A percentile compares a stretch with the other conserved stretches of the same genome.
These are phyloP conservation scores for Penicillium desertorum DNA, from an alignment of 495 filamentous ascomycete species.

Conservation along the genomic window DNA sequence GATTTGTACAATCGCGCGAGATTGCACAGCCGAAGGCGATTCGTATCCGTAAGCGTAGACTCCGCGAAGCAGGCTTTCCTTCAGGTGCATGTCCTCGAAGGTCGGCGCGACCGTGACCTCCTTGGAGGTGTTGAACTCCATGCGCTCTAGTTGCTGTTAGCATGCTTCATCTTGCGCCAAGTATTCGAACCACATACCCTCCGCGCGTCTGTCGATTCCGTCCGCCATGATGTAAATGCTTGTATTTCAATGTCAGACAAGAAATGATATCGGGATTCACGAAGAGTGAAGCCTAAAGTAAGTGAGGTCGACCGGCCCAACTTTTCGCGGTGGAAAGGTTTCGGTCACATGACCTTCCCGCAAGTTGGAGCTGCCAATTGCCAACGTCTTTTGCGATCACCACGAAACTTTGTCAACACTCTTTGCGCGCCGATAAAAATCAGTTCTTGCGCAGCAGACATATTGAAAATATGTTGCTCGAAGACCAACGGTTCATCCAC, in stretches of 20 bases:
- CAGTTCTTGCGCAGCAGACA: neutral
- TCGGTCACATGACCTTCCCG: constrained; percentile 33
- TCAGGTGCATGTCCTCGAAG: constrained; percentile 79
- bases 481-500: constrained; percentile 89
- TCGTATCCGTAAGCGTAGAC: constrained; percentile 99
- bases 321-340: constrained; percentile 27
- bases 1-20: constrained; percentile 95
- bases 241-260: constrained; percentile 9
- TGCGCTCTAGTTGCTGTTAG: constrained; percentile 64
- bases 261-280: constrained; percentile 11
- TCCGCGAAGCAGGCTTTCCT: constrained; percentile 93
- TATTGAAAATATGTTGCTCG: constrained; percentile 67
- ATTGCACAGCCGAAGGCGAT: constrained; percentile 94
- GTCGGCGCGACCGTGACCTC: constrained; percentile 86
- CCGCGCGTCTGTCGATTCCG: constrained; percentile 87
- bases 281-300: constrained; percentile 3
- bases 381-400: constrained; percentile 10
- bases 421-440: constrained; percentile 3
- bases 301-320: constrained; percentile 14
- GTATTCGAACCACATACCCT: constrained; percentile 49
- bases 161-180: constrained; percentile 9
- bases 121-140: constrained; percentile 97
- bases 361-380: constrained; percentile 27
- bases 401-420: constrained; percentile 4
- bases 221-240: constrained; percentile 69